phyloP scores from a whole-genome alignment of 331 rosid species.

The Spiraea crenata region DNA sequence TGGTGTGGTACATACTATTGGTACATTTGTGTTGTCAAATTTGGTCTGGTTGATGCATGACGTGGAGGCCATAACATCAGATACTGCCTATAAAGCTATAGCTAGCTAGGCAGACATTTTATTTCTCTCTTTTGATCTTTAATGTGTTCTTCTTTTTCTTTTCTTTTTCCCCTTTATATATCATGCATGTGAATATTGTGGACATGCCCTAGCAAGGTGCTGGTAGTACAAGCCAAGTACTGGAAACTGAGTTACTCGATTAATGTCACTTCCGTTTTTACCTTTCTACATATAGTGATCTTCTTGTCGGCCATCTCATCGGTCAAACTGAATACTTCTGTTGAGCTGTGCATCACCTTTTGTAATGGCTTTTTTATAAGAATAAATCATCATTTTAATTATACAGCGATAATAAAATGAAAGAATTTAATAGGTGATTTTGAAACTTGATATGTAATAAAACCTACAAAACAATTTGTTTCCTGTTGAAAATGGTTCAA shows the following conservation, averaged over 20 bases:
- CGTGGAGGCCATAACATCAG: slow-evolving; percentile 37
- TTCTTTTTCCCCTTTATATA: background rate
- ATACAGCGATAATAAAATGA: no score
- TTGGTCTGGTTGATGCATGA: slow-evolving; percentile 24
- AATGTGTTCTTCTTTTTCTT: background rate
- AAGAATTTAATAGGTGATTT: no score
- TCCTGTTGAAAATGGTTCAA: no score
- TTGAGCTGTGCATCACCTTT: no score
- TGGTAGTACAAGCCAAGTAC: slow-evolving; percentile 39
- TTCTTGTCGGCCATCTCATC: slow-evolving; percentile 45
- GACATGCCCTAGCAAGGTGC: slow-evolving; percentile 7
- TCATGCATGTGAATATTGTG: background rate
- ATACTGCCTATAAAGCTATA: background rate
- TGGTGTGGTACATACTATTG: background rate
- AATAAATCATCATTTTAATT: no score
- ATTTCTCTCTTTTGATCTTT: slow-evolving; percentile 18
- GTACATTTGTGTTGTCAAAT: slow-evolving; percentile 15
- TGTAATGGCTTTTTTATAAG: no score
- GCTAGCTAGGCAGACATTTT: slow-evolving; percentile 3
- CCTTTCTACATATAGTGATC: slow-evolving; percentile 33
- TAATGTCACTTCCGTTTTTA: slow-evolving; percentile 18
- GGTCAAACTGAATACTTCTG: background rate
- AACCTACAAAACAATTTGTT: no score
- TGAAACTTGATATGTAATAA: no score
- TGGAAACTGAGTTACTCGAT: background rate